These are phyloP conservation scores for Raffaelea deltoideospora DNA, from an alignment of 2,329 filamentous ascomycete species.

Conservation along the genomic window DNA sequence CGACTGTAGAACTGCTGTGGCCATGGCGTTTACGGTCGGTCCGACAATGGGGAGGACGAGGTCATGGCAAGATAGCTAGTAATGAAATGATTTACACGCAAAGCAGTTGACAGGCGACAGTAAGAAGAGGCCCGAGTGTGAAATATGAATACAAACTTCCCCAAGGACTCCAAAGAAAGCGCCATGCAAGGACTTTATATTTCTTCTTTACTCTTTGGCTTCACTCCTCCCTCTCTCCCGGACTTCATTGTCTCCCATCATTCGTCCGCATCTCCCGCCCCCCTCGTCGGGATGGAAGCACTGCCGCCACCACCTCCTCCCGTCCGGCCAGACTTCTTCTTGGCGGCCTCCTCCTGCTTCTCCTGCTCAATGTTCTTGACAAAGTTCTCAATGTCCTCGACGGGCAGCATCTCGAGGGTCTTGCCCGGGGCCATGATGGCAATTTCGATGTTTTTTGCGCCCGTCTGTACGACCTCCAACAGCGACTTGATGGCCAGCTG, in stretches of 20 bases:
- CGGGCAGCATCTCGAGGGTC: slow-evolving; percentile 79
- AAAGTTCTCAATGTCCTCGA: slow-evolving; percentile 91
- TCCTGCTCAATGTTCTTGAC: slow-evolving; percentile 99
- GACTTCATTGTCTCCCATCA: slow-evolving; percentile 1
- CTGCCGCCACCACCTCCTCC: slow-evolving; percentile 44
- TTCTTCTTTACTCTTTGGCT: no score
- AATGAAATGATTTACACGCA: no score
- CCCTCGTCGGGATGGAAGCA: slow-evolving; percentile 60
- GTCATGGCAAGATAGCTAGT: no score
- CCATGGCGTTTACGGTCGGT: no score
- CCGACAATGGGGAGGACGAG: no score
- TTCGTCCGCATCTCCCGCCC: slow-evolving; percentile 17
- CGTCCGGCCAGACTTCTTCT: slow-evolving; percentile 77
- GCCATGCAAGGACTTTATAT: no score
- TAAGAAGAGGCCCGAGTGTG: no score
- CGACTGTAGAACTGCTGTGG: no score
- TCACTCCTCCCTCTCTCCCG: background rate
- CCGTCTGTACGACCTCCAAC: slow-evolving; percentile 94
- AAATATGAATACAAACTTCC: no score
- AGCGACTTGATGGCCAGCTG: slow-evolving; percentile 96
- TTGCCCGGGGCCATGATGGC: slow-evolving; percentile 94
- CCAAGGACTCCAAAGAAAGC: no score
- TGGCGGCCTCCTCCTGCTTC: slow-evolving; percentile 96
- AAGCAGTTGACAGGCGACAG: no score
- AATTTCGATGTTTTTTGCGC: slow-evolving; percentile 99